Conservation (phyloP, 2,329 filamentous ascomycete species). For the Nemania sp. region DNA sequence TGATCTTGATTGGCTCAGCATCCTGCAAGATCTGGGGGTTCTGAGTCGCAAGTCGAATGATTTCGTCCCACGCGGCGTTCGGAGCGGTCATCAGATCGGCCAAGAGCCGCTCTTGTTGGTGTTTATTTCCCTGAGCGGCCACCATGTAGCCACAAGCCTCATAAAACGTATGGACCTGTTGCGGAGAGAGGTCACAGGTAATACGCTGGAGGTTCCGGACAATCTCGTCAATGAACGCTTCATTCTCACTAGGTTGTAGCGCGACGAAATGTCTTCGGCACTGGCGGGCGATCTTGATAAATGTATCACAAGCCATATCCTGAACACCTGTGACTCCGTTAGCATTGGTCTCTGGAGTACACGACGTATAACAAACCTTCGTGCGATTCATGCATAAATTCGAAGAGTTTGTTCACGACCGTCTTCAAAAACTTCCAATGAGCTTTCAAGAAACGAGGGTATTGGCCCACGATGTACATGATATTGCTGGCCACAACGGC, state of each 20-base stretch:
- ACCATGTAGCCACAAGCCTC: constrained; percentile 99
- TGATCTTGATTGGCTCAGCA: constrained; percentile 93
- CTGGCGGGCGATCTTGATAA: constrained; percentile 99
- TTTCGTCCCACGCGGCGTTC: constrained; percentile 92
- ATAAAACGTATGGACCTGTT: constrained; percentile 98
- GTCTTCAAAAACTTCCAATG: constrained; percentile 99
- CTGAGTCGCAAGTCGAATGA: constrained; percentile 84
- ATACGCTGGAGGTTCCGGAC: constrained; percentile 95
- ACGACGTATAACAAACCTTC: constrained; percentile 66
- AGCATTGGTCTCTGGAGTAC: constrained; percentile 24
- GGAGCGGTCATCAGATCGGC: constrained; percentile 91
- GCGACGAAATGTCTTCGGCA: constrained; percentile 97
- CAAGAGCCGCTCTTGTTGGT: constrained; percentile 88
- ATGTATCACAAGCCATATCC: constrained; percentile 99
- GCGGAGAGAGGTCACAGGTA: constrained; percentile 90
- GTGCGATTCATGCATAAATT: constrained; percentile 99
- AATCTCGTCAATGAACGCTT: constrained; percentile 98
- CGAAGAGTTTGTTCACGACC: constrained; percentile 98
- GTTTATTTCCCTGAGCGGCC: constrained; percentile 92
- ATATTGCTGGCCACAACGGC: constrained; percentile 99
- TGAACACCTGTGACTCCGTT: constrained; percentile 71
- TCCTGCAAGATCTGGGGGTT: constrained; percentile 89
- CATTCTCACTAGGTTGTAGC: constrained; percentile 88
- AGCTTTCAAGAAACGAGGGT: constrained; percentile 95
- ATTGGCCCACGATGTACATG: constrained; percentile 99